Conservation (phyloP, 2,329 filamentous ascomycete genomes). For the Colletotrichum tabaci region DNA sequence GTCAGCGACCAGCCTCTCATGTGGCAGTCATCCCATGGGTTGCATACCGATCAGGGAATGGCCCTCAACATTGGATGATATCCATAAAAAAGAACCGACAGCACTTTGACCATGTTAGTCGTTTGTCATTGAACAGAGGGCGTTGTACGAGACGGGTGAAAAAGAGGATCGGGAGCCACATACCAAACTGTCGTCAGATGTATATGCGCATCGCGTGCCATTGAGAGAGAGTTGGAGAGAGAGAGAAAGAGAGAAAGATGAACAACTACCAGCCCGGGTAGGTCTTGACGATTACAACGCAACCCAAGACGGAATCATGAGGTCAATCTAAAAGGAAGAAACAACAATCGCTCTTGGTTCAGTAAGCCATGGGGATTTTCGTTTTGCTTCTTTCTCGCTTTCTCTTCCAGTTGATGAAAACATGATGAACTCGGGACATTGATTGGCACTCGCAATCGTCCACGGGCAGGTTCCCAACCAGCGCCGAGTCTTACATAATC, state of each 20-base stretch:
- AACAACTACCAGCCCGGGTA: conserved; percentile 1
- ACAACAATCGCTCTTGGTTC: not conserved
- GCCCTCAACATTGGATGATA: conserved; percentile 61
- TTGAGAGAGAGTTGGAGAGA: conserved; percentile 29
- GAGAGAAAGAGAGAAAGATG: not conserved
- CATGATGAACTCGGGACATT: not conserved
- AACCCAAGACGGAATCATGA: conserved; percentile 1
- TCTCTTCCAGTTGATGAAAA: not conserved
- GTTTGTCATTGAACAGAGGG: not conserved
- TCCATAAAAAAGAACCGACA: conserved; percentile 63
- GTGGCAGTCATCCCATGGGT: not conserved
- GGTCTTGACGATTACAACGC: conserved; percentile 4
- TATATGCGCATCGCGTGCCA: conserved; percentile 52
- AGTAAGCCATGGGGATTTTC: not conserved
- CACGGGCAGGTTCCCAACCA: not conserved
- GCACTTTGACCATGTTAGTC: conserved; percentile 52
- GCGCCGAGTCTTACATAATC: conserved; percentile 21
- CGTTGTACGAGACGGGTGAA: not conserved
- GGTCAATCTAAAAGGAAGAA: not conserved
- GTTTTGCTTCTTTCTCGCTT: not conserved
- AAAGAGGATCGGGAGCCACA: not conserved
- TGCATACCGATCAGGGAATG: conserved; percentile 64
- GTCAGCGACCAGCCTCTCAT: conserved; percentile 4
- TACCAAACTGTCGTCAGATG: conserved; percentile 56
- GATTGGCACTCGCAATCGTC: not conserved